Evolutionary conservation across 2,329 filamentous ascomycete species (phyloP), one percentile per base, ranked within the genome.

Genomic region (Rhynchosporium agropyri): DNA sequence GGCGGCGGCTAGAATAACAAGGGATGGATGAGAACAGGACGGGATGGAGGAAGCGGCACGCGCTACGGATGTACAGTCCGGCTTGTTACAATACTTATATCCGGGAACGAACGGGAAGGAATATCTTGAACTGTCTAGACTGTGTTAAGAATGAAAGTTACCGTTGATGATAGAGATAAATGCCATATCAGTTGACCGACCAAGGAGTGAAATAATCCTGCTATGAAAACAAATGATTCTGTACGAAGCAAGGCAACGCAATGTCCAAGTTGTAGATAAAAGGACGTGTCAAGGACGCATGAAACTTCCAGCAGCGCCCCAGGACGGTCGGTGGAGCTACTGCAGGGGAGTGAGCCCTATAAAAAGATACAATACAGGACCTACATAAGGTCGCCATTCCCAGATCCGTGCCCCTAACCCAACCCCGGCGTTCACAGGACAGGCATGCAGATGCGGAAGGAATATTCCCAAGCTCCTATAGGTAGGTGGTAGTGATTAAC

Each of bases 1-100:
- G 36, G 38, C 28, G 26, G 46, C 12, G 31, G 31, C 53, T 50
- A 26, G 31, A 38, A 42, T 12, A 43, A 43, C 12, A 43, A n/a
- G 42, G 57, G 33, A 33, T 45, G 31, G 60, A 26, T 46, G 33
- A 51, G 3, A 48, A 26, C 54, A 31, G 40, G 28, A 60, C 28
- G 36, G 10, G 45, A 31, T 49, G 38, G 45, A 36, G 60, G 38
- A 28, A 13, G 43, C 45, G 3, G 50, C n/a, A 61, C 40, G 42
- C 10, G 51, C 51, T 54, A 54, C 40, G 40, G n/a, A 40, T 15
- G 2, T 7, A 43, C 20, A 20, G 20, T 20, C 20, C 20, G 20
- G 20, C 20, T 20, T 20, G 20, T 20, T 20, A 20, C 20, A 20
- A 20, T 20, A 20, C 20, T 20, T 20, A 20, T 20, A 20, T 15